Percentiles rank a stretch among this genome's conserved stretches.
Conservation (phyloP, 495 filamentous ascomycete genomes). For the Neurospora hispaniola region DNA sequence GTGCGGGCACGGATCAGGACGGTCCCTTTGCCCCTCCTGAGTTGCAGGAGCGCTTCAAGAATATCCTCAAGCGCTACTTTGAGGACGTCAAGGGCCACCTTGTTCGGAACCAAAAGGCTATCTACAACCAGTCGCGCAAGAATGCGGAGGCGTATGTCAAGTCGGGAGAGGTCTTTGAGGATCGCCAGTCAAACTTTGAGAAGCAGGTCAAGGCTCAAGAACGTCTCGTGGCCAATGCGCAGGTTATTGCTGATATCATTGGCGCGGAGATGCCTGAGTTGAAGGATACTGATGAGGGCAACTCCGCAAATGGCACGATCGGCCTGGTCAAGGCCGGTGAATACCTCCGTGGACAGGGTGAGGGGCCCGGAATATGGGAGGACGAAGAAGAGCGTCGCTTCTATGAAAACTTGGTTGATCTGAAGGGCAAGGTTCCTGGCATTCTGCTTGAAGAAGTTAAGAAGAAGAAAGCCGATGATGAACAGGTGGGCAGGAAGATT, state of each 20-base stretch:
- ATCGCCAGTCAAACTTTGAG: conserved; percentile 91
- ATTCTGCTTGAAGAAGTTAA: conserved; percentile 90
- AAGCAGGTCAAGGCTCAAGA: conserved; percentile 86
- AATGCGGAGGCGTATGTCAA: conserved; percentile 98
- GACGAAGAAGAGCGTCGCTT: conserved; percentile 96
- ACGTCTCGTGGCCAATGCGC: conserved; percentile 80
- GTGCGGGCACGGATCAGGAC: conserved; percentile 42
- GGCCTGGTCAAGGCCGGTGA: conserved; percentile 91
- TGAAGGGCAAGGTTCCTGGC: conserved; percentile 89
- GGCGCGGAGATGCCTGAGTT: conserved; percentile 93
- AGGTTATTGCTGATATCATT: conserved; percentile 78
- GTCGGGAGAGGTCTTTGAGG: conserved; percentile 97
- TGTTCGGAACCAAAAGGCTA: conserved; percentile 76
- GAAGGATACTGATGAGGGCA: conserved; percentile 65
- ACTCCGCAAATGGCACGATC: conserved; percentile 60
- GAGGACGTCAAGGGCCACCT: conserved; percentile 89
- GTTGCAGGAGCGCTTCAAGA: conserved; percentile 75
- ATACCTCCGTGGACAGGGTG: conserved; percentile 78
- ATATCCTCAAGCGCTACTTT: conserved; percentile 80
- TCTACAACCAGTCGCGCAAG: conserved; percentile 71
- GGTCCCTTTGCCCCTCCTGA: conserved; percentile 64
- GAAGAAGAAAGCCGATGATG: conserved; percentile 81
- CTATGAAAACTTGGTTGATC: conserved; percentile 91
- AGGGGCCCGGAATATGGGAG: conserved; percentile 97
- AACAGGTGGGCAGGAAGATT: conserved; percentile 49